Evolutionary conservation across 139 green algal species (phyloP), one percentile per base, ranked within the genome.

Genomic region (Tetratostichococcus sp.): DNA sequence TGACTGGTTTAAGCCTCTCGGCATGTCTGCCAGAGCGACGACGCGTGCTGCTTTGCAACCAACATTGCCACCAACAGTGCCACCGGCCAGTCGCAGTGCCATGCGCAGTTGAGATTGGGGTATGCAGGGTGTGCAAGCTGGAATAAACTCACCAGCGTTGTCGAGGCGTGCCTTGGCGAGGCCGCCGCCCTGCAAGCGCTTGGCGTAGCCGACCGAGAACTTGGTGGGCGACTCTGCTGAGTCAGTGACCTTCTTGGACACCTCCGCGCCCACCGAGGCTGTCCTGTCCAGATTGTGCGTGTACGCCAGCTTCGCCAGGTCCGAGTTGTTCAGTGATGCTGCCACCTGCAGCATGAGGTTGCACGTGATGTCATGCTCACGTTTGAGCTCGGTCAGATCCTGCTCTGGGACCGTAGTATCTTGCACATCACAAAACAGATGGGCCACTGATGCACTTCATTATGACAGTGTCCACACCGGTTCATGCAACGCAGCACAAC

Each of bases 131-230:
- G n/a, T n/a, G n/a, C n/a, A n/a, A n/a, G n/a, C n/a, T n/a, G n/a
- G n/a, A n/a, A n/a, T n/a, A n/a, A n/a, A n/a, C 62, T 16, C 62
- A 68, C 62, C 62, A 17, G n/a, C 33, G 50, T 77, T 85, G 73
- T 89, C 75, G n/a, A 87, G 69, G 66, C 79, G 82, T 31, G 74
- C 57, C 78, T 90, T 89, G 62, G 73, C 65, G 67, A 90, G 16
- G 1, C 78, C 67, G 39, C 85, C 83, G 70, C 50, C 73, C 0
- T 74, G 35, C 65, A 86, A 66, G 25, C 62, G 43, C 71, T 75
- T 75, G 25, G 50, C 66, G 58, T 79, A 82, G 30, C 72, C 58
- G 34, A 42, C 26, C 26, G 69, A 26, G 39, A 65, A 74, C 25
- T n/a, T 57, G 33, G 42, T 66, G 35, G 50, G 50, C 19, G 50